These are phyloP conservation scores for Colletotrichum truncatum DNA, from an alignment of 2,329 filamentous ascomycete genomes.

Conservation along the genomic window DNA sequence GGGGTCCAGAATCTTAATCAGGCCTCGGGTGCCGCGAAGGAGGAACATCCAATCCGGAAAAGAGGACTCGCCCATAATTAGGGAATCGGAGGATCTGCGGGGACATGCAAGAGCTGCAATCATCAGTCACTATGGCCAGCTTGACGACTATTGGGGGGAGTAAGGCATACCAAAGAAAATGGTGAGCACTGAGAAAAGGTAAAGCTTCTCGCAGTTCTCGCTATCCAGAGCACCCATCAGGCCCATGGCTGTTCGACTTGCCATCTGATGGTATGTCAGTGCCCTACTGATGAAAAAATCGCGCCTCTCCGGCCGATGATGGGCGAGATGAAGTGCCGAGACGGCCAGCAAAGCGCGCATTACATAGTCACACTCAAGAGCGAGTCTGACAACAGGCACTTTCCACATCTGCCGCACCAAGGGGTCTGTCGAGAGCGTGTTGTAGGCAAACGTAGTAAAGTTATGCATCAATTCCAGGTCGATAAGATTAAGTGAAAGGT, in stretches of 20 bases:
- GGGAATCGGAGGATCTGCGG: conserved; percentile 38
- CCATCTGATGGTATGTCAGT: conserved; percentile 31
- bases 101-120: conserved; percentile 37
- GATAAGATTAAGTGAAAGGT: conserved; percentile 44
- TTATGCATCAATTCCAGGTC: conserved; percentile 65
- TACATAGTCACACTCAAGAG: conserved; percentile 56
- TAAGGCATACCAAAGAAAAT: conserved; percentile 40
- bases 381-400: conserved; percentile 55
- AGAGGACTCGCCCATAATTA: conserved; percentile 39
- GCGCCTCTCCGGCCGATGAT: conserved; percentile 45
- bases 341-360: conserved; percentile 60
- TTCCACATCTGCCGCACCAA: conserved; percentile 55
- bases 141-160: neutral
- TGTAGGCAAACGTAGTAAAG: conserved; percentile 57
- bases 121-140: too few relatives aligned
- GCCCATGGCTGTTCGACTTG: conserved; percentile 30
- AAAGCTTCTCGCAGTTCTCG: conserved; percentile 36
- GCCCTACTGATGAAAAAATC: conserved; percentile 45
- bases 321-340: conserved; percentile 58
- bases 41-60: conserved; percentile 44
- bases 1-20: conserved; percentile 35
- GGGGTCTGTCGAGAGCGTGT: conserved; percentile 53
- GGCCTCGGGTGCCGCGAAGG: conserved; percentile 38
- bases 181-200: conserved; percentile 43
- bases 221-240: conserved; percentile 29